A percentile compares a stretch with the other conserved stretches of the same genome.
Evolutionary conservation across 768 basidiomycete genomes (phyloP).

Genomic region (Termitomyces sp.): DNA sequence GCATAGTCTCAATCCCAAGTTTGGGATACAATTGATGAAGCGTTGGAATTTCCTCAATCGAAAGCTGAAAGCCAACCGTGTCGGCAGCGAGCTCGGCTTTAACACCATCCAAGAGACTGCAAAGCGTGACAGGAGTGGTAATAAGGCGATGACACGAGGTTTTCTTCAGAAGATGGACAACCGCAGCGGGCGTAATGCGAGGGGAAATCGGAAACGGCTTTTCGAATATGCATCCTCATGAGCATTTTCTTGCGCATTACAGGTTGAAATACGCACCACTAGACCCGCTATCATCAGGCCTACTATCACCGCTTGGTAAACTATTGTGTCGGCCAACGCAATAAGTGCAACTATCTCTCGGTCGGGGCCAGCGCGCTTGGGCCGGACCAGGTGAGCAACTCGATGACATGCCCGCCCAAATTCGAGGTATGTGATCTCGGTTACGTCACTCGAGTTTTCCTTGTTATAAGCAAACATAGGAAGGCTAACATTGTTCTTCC

Average conservation of each 20-base stretch:
- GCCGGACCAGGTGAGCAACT: conserved; percentile 29
- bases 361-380: conserved; percentile 18
- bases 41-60: conserved; percentile 11
- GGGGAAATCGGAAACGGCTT: conserved; percentile 32
- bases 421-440: conserved; percentile 29
- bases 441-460: conserved; percentile 14
- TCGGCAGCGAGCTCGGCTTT: conserved; percentile 11
- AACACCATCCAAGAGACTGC: conserved; percentile 18
- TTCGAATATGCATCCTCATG: neutral
- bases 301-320: conserved; percentile 32
- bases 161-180: conserved; percentile 24
- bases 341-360: conserved; percentile 28
- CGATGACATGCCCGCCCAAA: conserved; percentile 38
- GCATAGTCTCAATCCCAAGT: conserved; percentile 8
- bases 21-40: conserved; percentile 9
- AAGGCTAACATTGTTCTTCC: conserved; percentile 16
- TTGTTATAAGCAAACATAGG: conserved; percentile 16
- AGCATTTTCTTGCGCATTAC: neutral
- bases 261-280: conserved; percentile 18
- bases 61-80: conserved; percentile 9
- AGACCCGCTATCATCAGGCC: conserved; percentile 28
- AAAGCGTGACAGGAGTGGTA: conserved; percentile 21
- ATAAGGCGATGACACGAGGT: conserved; percentile 31
- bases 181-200: conserved; percentile 22
- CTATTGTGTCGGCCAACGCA: conserved; percentile 22